These are phyloP conservation scores for Talaromyces trachyspermus DNA, from an alignment of 495 filamentous ascomycete species.

Conservation along the genomic window DNA sequence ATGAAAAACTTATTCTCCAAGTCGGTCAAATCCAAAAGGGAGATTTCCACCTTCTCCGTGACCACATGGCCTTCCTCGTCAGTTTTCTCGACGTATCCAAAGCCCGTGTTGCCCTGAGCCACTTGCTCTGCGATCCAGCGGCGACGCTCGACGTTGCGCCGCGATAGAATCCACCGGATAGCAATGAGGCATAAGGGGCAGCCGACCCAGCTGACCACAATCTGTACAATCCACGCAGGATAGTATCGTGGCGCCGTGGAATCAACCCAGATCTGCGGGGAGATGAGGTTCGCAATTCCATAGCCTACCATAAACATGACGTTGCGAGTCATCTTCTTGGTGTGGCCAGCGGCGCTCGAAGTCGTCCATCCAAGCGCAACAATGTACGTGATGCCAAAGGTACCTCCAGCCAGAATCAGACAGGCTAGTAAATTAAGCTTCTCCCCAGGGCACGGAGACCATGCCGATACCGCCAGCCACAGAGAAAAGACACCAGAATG, in stretches of 20 bases:
- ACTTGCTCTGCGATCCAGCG: conserved; percentile 12
- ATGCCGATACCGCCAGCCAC: conserved; percentile 21
- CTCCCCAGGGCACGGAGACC: conserved; percentile 21
- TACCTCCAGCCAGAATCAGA: conserved; percentile 16
- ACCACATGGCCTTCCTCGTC: conserved; percentile 13
- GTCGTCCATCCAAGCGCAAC: conserved; percentile 19
- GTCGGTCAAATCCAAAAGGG: conserved; percentile 21
- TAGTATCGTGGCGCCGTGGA: conserved; percentile 16
- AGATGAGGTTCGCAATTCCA: conserved; percentile 15
- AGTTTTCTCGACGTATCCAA: conserved; percentile 12
- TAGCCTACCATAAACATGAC: conserved; percentile 19
- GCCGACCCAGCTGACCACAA: conserved; percentile 19
- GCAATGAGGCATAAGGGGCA: conserved; percentile 14
- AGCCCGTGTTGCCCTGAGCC: conserved; percentile 3
- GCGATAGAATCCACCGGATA: conserved; percentile 14
- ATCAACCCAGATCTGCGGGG: conserved; percentile 19
- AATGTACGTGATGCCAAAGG: conserved; percentile 20
- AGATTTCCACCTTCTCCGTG: conserved; percentile 14
- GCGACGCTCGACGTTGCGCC: conserved; percentile 12
- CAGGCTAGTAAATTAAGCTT: conserved; percentile 18
- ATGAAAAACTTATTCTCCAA: conserved; percentile 21
- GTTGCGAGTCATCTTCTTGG: conserved; percentile 19
- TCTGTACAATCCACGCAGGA: conserved; percentile 18
- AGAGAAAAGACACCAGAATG: conserved; percentile 23
- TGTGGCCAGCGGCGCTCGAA: conserved; percentile 15